Base-by-base conservation (phyloP, 2,329 filamentous ascomycete genomes). In the Neofusicoccum laricinum region DNA sequence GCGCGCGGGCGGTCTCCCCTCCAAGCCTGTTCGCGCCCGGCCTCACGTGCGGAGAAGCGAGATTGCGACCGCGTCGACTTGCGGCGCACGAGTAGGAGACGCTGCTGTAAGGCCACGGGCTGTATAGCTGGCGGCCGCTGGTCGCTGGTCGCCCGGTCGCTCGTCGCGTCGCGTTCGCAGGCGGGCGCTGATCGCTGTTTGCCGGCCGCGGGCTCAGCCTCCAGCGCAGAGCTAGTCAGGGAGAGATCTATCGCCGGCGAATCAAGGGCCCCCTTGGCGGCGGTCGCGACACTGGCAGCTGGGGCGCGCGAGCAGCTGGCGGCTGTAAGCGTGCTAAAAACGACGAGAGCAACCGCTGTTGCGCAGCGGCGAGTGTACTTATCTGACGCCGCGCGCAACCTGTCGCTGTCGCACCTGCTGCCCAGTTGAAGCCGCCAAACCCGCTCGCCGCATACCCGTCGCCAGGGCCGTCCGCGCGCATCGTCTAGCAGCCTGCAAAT, bases 401-500 rank as follows among this genome's bases (percentile, higher is more conserved):
- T 3, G 5, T 8, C n/a, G 10, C 32, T 51, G 49, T 51, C 49
- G 17, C 49, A n/a, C 32, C 30, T 19, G 40, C 19, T 45, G 19
- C 45, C 21, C 8, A 17, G 5, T 4, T n/a, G 30, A 6, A 30
- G 25, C 7, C 25, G 25, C 25, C 41, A 61, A 14, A 21, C 43
- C 57, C 15, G 14, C 43, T 25, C 34, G 30, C 30, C 41, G 57
- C 57, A 11, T 15, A 4, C 4, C 17, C 30, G 43, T 10, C 30
- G 45, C 45, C 58, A 62, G 55, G 40, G 41, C 55, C 40, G 21
- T 43, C 38, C 14, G 38, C 38, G 53, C 53, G 45, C 45, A 45
- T 59, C 55, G 55, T 46, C 36, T 59, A 59, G 55, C 55, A 59
- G 40, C 55, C 41, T 34, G 55, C 55, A 59, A 61, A 61, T 61